These are phyloP conservation scores for Pyrenophora graminea DNA, from an alignment of 2,329 filamentous ascomycete species.

Conservation along the genomic window DNA sequence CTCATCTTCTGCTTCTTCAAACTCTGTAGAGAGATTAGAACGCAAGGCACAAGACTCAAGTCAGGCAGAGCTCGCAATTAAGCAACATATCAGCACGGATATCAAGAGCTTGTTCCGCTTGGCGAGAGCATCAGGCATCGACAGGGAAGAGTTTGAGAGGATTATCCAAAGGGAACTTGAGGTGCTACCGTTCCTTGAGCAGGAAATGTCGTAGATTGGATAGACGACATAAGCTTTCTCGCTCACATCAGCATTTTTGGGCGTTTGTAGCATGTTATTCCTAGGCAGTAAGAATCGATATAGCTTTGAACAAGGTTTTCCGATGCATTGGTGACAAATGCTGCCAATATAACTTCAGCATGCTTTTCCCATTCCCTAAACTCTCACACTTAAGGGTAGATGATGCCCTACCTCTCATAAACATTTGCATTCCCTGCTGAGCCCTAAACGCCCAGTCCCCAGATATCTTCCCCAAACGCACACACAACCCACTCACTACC, in stretches of 20 bases:
- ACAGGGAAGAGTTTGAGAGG: conserved; percentile 73
- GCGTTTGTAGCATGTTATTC: conserved; percentile 12
- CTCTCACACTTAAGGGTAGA: too few relatives aligned
- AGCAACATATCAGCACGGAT: conserved; percentile 77
- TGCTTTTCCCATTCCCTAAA: too few relatives aligned
- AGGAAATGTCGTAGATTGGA: conserved; percentile 45
- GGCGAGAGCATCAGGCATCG: conserved; percentile 71
- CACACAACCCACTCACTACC: conserved; percentile 22
- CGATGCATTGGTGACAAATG: background rate
- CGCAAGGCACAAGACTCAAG: conserved; percentile 60
- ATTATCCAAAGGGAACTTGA: conserved; percentile 74
- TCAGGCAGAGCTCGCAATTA: conserved; percentile 72
- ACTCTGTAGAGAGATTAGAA: conserved; percentile 64
- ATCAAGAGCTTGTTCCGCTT: conserved; percentile 77
- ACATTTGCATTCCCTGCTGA: background rate
- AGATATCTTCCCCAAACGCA: background rate
- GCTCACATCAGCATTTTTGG: conserved; percentile 10
- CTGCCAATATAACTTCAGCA: too few relatives aligned
- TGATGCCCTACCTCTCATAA: too few relatives aligned
- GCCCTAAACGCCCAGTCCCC: background rate
- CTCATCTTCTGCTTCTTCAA: conserved; percentile 49
- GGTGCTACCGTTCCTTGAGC: conserved; percentile 69
- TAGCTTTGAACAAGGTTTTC: background rate
- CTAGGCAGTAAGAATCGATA: background rate
- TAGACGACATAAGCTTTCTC: background rate